phyloP scores from a whole-genome alignment of 768 basidiomycete species.

The Serendipita sp. region DNA sequence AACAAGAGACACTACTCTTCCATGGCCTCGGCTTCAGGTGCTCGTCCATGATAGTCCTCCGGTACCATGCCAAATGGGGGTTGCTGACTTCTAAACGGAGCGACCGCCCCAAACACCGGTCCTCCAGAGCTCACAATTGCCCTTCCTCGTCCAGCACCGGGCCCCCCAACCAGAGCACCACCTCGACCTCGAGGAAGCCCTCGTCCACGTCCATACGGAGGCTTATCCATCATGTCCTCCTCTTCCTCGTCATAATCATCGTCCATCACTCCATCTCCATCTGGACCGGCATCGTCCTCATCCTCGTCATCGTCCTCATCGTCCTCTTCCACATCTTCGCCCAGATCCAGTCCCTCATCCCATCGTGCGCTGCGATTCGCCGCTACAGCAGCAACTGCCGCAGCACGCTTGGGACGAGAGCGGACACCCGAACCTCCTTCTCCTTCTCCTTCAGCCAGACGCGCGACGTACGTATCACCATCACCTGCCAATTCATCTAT shows the following conservation, averaged over 20 bases:
- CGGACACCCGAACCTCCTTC: background rate
- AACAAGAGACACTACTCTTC: no score
- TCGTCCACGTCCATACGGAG: background rate
- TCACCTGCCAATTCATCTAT: conserved; percentile 3
- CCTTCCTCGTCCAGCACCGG: no score
- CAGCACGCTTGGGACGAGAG: background rate
- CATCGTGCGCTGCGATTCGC: background rate
- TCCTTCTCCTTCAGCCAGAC: background rate
- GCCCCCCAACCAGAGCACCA: no score
- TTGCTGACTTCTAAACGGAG: no score
- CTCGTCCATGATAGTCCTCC: no score
- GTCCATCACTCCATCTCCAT: background rate
- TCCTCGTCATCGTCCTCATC: conserved; percentile 3
- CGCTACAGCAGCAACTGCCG: background rate
- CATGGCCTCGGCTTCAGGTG: no score
- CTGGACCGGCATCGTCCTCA: background rate
- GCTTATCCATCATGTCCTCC: background rate
- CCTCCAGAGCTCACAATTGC: no score
- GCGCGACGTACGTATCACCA: background rate
- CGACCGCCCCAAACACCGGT: no score
- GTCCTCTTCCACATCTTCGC: background rate
- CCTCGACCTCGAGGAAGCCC: background rate
- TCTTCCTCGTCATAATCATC: conserved; percentile 2
- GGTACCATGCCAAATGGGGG: no score
- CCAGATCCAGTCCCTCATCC: background rate